Evolutionary conservation across 164 flowering plant species (phyloP), one percentile per base, ranked within the genome.

Genomic region (Saururus chinensis): DNA sequence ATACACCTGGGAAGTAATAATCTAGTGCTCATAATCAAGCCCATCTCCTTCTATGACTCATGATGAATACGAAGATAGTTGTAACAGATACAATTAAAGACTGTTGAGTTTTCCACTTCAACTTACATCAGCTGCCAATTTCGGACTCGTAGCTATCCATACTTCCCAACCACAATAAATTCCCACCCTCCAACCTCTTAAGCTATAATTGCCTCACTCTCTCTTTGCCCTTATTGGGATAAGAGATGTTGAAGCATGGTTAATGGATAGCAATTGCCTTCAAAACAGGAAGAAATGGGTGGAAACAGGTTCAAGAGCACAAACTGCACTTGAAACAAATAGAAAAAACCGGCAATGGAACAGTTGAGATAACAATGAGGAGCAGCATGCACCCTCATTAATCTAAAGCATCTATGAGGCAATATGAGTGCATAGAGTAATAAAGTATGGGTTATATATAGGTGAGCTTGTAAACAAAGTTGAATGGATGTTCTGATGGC

Each of bases 401-500:
- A 45, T 45, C 2, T 12, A 45, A 53, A 10, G 56, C 56, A 5
- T 23, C 11, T 10, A 53, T 53, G 56, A 53, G 12, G 53, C 4
- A 30, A 30, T 30, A 30, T 30, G 6, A 56, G 19, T 41, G 26
- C 9, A 62, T 23, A 57, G 48, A 54, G 61, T 45, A 59, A 30
- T 61, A 70, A 62, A 48, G 56, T 30, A 53, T 49, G 55, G 61
- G 60, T 9, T 64, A 57, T 67, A 60, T 73, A 60, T 68, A 70
- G 74, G 73, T 71, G 56, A 14, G 60, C 68, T 53, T 65, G 81
- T 74, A 75, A 9, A 67, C 74, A 45, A 42, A 79, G 61, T 30
- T 42, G 67, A 57, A 65, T n/a, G 77, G 79, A 30, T 78, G 78
- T 79, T 82, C 78, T 65, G 57, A 45, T 12, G 24, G 76, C 85